Base-by-base conservation (phyloP, 352 stramenopile genomes). In the Phytophthora pinifolia region DNA sequence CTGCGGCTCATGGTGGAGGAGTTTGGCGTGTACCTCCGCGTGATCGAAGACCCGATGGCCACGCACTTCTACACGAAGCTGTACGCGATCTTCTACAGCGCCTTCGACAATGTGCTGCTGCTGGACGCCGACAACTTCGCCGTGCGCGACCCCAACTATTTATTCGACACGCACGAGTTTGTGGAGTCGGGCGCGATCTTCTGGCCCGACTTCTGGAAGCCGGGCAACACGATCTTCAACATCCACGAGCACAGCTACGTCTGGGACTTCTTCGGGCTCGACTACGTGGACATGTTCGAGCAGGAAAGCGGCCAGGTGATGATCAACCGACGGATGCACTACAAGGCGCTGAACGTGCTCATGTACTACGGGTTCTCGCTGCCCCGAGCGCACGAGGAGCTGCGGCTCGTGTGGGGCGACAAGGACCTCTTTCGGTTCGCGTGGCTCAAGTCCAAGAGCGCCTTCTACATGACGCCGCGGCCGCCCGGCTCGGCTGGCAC, bases 361-460 rank as follows among this genome's bases (percentile, higher is more conserved):
- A 86, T 90, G 76, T 89, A 86, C 63, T 94, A 88, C 50, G 78
- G 64, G 0, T 67, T 76, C 13, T 71, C 74, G 9, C 22, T 66
- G 15, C 75, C 74, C 4, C 53, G 62, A n/a, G 44, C 76, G 7
- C 58, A 76, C 27, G 74, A 89, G 32, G 43, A 68, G 14, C 41
- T 91, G 46, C 56, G 59, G 7, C 70, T 93, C 9, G 68, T 89
- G 31, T 92, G 79, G 79, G 83, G 83, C 9, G 83, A 94, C 61
- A 94, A 94, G 51, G 83, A 93, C 47, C 44, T 93, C 5, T 94
- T 92, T 51, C 81, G 83, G 13, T 79, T 94, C 13, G 80, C 80
- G 37, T 93, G 83, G 83, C 58, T 85, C 25, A 90, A 89, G 59
- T 84, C 79, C 2, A 72, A 84, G 13, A 87, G 63, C 53, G 54